Conservation (phyloP, 768 basidiomycete species). For the Steccherinum ochraceum region DNA sequence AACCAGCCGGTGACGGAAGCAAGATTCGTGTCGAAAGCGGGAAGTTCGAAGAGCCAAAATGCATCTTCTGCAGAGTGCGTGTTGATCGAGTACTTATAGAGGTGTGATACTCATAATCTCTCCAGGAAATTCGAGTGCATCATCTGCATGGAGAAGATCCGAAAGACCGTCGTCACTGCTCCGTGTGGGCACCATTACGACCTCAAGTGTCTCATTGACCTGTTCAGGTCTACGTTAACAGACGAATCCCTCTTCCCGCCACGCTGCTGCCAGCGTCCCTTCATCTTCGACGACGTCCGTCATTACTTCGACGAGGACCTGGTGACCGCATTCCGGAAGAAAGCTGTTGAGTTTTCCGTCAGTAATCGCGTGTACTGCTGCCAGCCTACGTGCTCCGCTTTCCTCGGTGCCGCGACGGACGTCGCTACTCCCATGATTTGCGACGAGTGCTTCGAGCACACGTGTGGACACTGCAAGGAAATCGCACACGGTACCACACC, state of each 20-base stretch:
- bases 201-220: conserved; percentile 17
- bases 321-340: conserved; percentile 28
- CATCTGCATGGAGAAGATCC: conserved; percentile 13
- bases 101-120: too few relatives aligned
- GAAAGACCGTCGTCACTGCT: conserved; percentile 8
- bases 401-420: conserved; percentile 37
- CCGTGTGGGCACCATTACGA: conserved; percentile 21
- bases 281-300: conserved; percentile 15
- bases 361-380: conserved; percentile 46
- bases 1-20: too few relatives aligned
- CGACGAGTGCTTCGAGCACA: conserved; percentile 28
- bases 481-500: conserved; percentile 30
- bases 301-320: conserved; percentile 10
- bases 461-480: conserved; percentile 48
- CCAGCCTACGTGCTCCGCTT: conserved; percentile 43
- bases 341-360: conserved; percentile 40
- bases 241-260: conserved; percentile 27
- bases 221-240: conserved; percentile 18
- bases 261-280: conserved; percentile 20
- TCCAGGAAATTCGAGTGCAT: conserved; percentile 14
- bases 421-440: conserved; percentile 26
- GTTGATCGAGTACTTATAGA: too few relatives aligned
- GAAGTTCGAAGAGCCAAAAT: too few relatives aligned
- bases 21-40: too few relatives aligned
- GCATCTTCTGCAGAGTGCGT: too few relatives aligned